phyloP scores from a whole-genome alignment of 1,139 yeast genomes.

The Sugiyamaella novakii region DNA sequence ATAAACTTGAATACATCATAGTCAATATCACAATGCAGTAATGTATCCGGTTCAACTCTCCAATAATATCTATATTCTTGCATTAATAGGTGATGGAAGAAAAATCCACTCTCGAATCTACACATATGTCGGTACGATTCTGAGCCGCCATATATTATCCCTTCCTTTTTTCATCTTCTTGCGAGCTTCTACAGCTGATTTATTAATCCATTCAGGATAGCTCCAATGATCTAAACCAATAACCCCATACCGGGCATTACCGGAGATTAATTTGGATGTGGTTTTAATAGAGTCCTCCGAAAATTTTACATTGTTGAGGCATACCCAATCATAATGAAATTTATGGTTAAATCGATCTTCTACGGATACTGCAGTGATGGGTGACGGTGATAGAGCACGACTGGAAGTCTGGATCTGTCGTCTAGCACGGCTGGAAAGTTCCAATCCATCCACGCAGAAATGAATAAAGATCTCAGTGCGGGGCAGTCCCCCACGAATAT shows the following conservation, averaged over 20 bases:
- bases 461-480: too few species aligned
- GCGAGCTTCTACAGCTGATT: conserved; percentile 57
- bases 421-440: too few species aligned
- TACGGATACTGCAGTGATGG: too few species aligned
- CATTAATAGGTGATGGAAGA: conserved; percentile 74
- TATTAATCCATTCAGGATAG: conserved; percentile 67
- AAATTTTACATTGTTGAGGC: conserved; percentile 67
- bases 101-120: conserved; percentile 87
- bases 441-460: too few species aligned
- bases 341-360: conserved; percentile 72
- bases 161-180: conserved; percentile 48
- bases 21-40: conserved; percentile 74
- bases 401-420: too few species aligned
- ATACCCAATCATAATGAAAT: conserved; percentile 79
- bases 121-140: conserved; percentile 85
- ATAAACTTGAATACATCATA: conserved; percentile 81
- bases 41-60: conserved; percentile 91
- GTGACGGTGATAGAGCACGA: too few species aligned
- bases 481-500: too few species aligned
- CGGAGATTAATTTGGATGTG: conserved; percentile 55
- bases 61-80: conserved; percentile 81
- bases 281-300: conserved; percentile 50
- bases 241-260: conserved; percentile 61
- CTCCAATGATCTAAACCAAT: conserved; percentile 73
- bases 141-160: conserved; percentile 63